Evolutionary conservation across 768 basidiomycete genomes (phyloP).

Genomic region (Cystobasidium tubakii): DNA sequence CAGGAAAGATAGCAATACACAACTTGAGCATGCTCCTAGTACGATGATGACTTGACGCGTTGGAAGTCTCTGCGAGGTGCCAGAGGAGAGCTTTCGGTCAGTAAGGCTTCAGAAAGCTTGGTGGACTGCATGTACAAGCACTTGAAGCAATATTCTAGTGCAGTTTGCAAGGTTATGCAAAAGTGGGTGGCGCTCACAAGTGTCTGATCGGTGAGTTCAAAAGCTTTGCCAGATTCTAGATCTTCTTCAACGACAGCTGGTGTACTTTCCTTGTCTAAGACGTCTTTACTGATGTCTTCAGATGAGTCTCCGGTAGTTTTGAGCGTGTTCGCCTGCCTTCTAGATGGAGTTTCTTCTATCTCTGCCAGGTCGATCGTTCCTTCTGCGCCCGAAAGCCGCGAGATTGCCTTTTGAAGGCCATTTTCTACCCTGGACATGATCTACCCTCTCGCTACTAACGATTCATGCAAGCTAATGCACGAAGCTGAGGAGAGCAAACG

Average conservation of each 20-base stretch:
- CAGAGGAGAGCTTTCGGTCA: too few species aligned
- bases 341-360: background rate
- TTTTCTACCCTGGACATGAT: background rate
- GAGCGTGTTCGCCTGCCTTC: background rate
- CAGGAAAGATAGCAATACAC: slow-evolving; percentile 50
- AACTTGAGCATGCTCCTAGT: slow-evolving; percentile 48
- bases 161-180: background rate
- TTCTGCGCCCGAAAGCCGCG: background rate
- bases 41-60: slow-evolving; percentile 50
- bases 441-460: too few species aligned
- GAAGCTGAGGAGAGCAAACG: too few species aligned
- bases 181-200: slow-evolving; percentile 1
- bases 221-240: background rate
- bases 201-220: slow-evolving; percentile 14
- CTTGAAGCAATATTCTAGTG: too few species aligned
- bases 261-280: background rate
- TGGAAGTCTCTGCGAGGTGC: slow-evolving; percentile 43
- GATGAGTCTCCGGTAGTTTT: background rate
- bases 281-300: background rate
- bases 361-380: background rate
- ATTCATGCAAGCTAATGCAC: too few species aligned
- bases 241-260: background rate
- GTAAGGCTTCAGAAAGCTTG: too few species aligned
- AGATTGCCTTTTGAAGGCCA: background rate
- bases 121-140: too few species aligned